Evolutionary conservation across 495 filamentous ascomycete genomes (phyloP).

Genomic region (Aspergillus funiculosus): DNA sequence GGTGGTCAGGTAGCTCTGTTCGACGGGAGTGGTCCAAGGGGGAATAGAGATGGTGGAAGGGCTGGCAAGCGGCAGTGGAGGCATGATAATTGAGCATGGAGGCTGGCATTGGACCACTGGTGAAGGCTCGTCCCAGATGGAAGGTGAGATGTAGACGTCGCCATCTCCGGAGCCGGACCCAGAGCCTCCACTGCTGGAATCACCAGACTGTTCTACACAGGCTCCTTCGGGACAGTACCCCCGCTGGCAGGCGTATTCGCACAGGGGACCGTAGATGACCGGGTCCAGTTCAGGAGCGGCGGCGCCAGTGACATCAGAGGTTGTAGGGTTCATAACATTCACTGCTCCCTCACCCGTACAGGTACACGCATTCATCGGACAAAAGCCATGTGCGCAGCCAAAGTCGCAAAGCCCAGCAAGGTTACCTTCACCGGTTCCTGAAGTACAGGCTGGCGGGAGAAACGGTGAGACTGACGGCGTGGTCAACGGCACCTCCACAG

Average conservation of each 20-base stretch:
- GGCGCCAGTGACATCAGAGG: background rate
- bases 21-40: constrained; percentile 4
- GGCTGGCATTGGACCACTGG: constrained; percentile 16
- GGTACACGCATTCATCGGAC: constrained; percentile 16
- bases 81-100: constrained; percentile 19
- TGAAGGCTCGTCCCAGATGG: constrained; percentile 7
- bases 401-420: constrained; percentile 14
- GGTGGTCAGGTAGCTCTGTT: background rate
- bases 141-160: constrained; percentile 15
- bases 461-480: background rate
- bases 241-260: constrained; percentile 3
- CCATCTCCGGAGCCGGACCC: no score
- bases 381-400: constrained; percentile 16
- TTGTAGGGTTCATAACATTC: background rate
- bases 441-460: background rate
- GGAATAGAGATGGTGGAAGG: constrained; percentile 17
- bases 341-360: constrained; percentile 2
- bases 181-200: background rate
- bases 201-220: background rate
- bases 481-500: background rate
- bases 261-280: constrained; percentile 2
- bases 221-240: constrained; percentile 2
- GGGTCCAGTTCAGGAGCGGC: background rate
- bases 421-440: constrained; percentile 4
- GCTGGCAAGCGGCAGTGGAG: constrained; percentile 12